A percentile compares a stretch with the other conserved stretches of the same genome.
These are phyloP conservation scores for Phytopythium kandeliae DNA, from an alignment of 352 stramenopile genomes.

Conservation along the genomic window DNA sequence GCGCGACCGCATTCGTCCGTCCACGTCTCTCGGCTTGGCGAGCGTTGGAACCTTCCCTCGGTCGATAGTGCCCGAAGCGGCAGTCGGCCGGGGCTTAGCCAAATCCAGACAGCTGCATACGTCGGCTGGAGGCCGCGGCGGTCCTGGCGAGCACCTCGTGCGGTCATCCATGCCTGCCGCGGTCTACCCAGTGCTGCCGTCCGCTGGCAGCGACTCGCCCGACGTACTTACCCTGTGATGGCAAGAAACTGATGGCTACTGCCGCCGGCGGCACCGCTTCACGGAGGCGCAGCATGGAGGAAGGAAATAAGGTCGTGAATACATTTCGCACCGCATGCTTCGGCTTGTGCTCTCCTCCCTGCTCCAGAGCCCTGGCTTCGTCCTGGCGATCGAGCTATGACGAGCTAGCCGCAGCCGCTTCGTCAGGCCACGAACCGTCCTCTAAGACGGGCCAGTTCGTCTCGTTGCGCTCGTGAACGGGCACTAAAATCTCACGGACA, in stretches of 20 bases:
- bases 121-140: slow-evolving; percentile 37
- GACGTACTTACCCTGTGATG: slow-evolving; percentile 70
- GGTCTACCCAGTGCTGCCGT: slow-evolving; percentile 19
- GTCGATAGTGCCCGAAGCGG: too few relatives aligned
- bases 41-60: too few relatives aligned
- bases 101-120: slow-evolving; percentile 40
- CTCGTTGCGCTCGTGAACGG: slow-evolving; percentile 53
- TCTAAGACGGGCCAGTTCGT: slow-evolving; percentile 74
- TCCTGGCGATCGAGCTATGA: slow-evolving; percentile 12
- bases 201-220: background rate
- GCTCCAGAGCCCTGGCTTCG: background rate
- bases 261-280: background rate
- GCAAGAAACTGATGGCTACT: background rate
- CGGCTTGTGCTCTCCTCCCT: slow-evolving; percentile 13
- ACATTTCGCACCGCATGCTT: slow-evolving; percentile 41
- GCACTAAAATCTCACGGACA: slow-evolving; percentile 77
- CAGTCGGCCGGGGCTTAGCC: too few relatives aligned
- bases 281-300: slow-evolving; percentile 1
- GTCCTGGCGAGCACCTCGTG: slow-evolving; percentile 43
- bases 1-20: slow-evolving; percentile 28
- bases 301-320: slow-evolving; percentile 38
- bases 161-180: slow-evolving; percentile 11
- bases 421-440: slow-evolving; percentile 63
- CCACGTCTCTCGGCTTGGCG: slow-evolving; percentile 41
- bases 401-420: slow-evolving; percentile 15